Conservation (phyloP, 257 asterid species). For the Vinca minor region DNA sequence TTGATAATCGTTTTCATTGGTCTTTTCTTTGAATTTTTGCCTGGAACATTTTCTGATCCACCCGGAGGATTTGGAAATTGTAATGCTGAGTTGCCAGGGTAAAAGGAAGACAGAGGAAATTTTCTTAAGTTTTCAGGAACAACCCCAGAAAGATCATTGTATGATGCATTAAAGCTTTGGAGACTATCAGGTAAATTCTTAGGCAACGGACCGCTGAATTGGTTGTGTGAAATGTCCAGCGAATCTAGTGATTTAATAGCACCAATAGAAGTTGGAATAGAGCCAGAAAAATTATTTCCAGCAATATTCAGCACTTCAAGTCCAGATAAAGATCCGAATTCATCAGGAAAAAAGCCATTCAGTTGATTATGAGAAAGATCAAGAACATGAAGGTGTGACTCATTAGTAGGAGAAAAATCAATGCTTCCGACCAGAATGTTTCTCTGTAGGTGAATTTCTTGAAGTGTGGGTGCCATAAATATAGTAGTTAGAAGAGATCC, state of each 20-base stretch:
- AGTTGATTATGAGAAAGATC: conserved; percentile 67
- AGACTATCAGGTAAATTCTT: conserved; percentile 50
- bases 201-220: conserved; percentile 66
- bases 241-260: conserved; percentile 37
- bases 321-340: conserved; percentile 43
- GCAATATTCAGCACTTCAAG: conserved; percentile 57
- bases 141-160: conserved; percentile 70
- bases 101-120: conserved; percentile 73
- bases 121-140: conserved; percentile 84
- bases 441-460: conserved; percentile 65
- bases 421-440: conserved; percentile 53
- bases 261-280: conserved; percentile 54
- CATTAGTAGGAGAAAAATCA: conserved; percentile 39
- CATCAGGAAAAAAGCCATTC: conserved; percentile 54
- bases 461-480: conserved; percentile 52
- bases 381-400: conserved; percentile 43
- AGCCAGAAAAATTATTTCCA: conserved; percentile 70
- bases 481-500: conserved; percentile 61
- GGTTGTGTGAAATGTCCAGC: conserved; percentile 59
- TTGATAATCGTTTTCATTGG: conserved; percentile 37
- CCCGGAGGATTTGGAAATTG: conserved; percentile 76
- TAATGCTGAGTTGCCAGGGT: conserved; percentile 76
- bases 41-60: conserved; percentile 36
- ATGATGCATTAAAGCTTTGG: conserved; percentile 70
- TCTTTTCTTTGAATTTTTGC: conserved; percentile 26